Evolutionary conservation across 768 basidiomycete genomes (phyloP).

Genomic region (Mycena galopus): DNA sequence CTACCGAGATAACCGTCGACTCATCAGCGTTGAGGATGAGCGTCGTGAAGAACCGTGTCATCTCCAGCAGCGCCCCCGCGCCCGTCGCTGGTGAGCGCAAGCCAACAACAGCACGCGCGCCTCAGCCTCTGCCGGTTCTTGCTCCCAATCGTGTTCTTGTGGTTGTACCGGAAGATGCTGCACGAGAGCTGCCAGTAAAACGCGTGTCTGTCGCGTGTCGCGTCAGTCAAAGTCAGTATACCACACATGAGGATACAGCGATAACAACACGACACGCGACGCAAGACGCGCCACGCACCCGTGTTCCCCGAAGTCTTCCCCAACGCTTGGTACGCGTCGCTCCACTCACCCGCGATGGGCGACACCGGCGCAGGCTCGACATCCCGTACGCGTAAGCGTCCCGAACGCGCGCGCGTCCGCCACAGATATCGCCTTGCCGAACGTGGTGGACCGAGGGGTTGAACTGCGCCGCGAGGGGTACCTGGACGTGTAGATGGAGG

Average conservation of each 20-base stretch:
- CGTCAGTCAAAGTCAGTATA: neutral
- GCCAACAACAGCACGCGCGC: conserved; percentile 59
- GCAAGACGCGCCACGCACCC: conserved; percentile 48
- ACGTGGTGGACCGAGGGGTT: conserved; percentile 73
- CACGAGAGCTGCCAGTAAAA: conserved; percentile 68
- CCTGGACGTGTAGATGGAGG: too few species aligned
- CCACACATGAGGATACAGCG: too few species aligned
- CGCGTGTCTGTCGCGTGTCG: conserved; percentile 63
- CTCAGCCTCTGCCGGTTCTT: conserved; percentile 36
- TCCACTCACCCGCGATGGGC: conserved; percentile 55
- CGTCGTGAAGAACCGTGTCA: conserved; percentile 58
- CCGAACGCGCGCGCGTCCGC: conserved; percentile 57
- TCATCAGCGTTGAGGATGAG: conserved; percentile 62
- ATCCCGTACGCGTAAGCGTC: conserved; percentile 57
- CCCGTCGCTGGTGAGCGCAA: conserved; percentile 39
- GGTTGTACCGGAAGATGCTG: conserved; percentile 74
- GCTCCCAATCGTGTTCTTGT: conserved; percentile 29
- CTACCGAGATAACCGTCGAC: conserved; percentile 32
- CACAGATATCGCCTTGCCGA: conserved; percentile 58
- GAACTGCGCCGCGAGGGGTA: conserved; percentile 64
- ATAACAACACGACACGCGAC: too few species aligned
- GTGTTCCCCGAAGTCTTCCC: conserved; percentile 74
- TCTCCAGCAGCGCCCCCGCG: conserved; percentile 53
- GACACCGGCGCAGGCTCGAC: conserved; percentile 77
- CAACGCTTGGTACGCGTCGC: conserved; percentile 63